These are phyloP conservation scores for Lachancea quebecensis DNA, from an alignment of 805 yeast genomes.

Conservation along the genomic window DNA sequence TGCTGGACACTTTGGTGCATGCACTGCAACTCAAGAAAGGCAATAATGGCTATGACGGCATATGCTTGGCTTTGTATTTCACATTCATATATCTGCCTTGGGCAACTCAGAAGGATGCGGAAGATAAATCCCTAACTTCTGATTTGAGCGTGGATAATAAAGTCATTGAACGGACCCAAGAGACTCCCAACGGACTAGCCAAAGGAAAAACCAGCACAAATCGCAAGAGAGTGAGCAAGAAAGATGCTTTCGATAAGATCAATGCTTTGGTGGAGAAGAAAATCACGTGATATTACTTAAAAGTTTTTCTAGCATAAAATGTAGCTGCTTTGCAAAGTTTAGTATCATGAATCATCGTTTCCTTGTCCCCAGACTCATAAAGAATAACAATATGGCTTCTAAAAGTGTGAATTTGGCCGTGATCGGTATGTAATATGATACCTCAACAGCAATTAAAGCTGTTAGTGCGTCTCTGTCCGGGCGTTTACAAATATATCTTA, in stretches of 20 bases:
- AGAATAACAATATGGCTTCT: slow-evolving; percentile 32
- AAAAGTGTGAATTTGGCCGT: slow-evolving; percentile 61
- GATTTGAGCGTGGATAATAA: neutral
- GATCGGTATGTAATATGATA: slow-evolving; percentile 40
- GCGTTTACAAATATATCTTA: too few relatives aligned
- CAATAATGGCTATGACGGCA: slow-evolving; percentile 27
- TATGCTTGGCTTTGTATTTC: slow-evolving; percentile 27
- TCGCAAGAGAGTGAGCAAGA: slow-evolving; percentile 30
- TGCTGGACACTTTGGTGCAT: slow-evolving; percentile 19
- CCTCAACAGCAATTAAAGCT: too few relatives aligned
- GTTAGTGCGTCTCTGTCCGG: too few relatives aligned
- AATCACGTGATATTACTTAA: slow-evolving; percentile 13
- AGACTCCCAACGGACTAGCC: neutral
- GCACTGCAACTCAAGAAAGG: slow-evolving; percentile 29
- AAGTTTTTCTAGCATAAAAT: neutral
- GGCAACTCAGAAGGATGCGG: slow-evolving; percentile 2
- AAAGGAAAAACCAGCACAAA: slow-evolving; percentile 11
- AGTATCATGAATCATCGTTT: neutral
- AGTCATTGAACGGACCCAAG: neutral
- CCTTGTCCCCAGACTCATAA: too few relatives aligned
- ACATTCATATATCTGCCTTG: slow-evolving; percentile 25
- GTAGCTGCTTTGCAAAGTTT: neutral
- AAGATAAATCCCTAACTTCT: neutral
- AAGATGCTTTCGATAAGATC: slow-evolving; percentile 29
- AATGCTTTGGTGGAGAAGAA: slow-evolving; percentile 22